These are phyloP conservation scores for Diaporthe nobilis DNA, from an alignment of 2,329 filamentous ascomycete genomes.

Conservation along the genomic window DNA sequence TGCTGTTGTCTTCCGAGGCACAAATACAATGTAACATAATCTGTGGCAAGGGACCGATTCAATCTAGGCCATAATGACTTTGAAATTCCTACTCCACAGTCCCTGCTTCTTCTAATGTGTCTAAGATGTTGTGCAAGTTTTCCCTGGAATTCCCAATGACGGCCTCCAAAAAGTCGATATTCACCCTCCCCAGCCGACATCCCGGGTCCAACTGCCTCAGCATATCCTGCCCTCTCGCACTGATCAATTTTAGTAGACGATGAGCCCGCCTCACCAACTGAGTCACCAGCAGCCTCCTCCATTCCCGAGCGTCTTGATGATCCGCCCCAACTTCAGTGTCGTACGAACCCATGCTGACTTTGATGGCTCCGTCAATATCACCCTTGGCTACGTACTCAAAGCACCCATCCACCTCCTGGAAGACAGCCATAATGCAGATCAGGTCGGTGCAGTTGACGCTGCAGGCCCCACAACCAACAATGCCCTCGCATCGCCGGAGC, in stretches of 20 bases:
- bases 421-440: slow-evolving; percentile 30
- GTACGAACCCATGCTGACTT: background rate
- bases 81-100: background rate
- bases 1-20: too few species aligned
- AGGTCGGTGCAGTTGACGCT: slow-evolving; percentile 25
- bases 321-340: background rate
- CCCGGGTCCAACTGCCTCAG: background rate
- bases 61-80: too few species aligned
- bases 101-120: background rate
- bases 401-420: slow-evolving; percentile 25
- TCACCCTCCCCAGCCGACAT: slow-evolving; percentile 18
- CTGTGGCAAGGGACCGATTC: background rate
- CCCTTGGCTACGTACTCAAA: slow-evolving; percentile 8
- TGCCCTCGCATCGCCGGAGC: slow-evolving; percentile 4
- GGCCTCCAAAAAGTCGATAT: slow-evolving; percentile 15
- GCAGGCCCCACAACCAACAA: background rate
- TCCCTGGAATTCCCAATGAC: slow-evolving; percentile 3
- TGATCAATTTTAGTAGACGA: slow-evolving; percentile 4
- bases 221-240: slow-evolving; percentile 10
- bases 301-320: background rate
- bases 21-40: too few species aligned
- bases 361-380: background rate
- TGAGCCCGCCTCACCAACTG: slow-evolving; percentile 11
- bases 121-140: background rate
- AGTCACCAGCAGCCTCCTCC: background rate